These are phyloP conservation scores for Trichoderma sp. DNA, from an alignment of 2,329 filamentous ascomycete species.

Conservation along the genomic window DNA sequence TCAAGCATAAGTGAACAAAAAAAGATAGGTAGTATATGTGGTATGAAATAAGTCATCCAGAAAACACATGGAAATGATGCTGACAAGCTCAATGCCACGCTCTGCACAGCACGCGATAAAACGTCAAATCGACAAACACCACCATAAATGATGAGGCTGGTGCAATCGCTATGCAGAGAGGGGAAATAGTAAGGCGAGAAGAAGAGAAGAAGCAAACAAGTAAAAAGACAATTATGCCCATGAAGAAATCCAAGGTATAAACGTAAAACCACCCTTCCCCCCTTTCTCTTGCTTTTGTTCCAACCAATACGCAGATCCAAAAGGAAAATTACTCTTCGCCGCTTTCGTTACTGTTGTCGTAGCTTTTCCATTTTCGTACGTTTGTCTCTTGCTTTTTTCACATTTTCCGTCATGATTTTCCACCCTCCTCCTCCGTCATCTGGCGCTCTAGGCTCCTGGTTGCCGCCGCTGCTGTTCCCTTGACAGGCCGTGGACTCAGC, in stretches of 20 bases:
- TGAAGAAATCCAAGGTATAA: conserved; percentile 23
- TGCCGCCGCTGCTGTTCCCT: conserved; percentile 39
- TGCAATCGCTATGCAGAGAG: conserved; percentile 23
- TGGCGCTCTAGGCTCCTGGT: conserved; percentile 42
- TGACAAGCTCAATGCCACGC: conserved; percentile 26
- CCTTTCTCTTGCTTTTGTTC: conserved; percentile 6
- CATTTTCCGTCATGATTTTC: conserved; percentile 5
- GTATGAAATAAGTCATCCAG: not conserved
- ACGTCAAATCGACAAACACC: conserved; percentile 14
- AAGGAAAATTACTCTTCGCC: not conserved
- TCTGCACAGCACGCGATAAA: conserved; percentile 23
- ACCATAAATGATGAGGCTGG: conserved; percentile 14
- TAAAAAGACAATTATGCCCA: conserved; percentile 12
- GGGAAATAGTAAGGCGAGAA: not conserved
- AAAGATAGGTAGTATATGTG: conserved; percentile 15
- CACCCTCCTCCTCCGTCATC: conserved; percentile 30
- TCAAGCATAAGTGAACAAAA: not conserved
- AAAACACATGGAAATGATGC: conserved; percentile 20
- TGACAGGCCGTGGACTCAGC: conserved; percentile 49
- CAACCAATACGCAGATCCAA: conserved; percentile 10
- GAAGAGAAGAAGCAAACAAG: not conserved
- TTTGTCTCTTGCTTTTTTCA: not conserved
- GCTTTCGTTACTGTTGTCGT: conserved; percentile 21
- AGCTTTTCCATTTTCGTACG: conserved; percentile 9
- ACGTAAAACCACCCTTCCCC: not conserved